Evolutionary conservation across 2,329 filamentous ascomycete genomes (phyloP), one percentile per base, ranked within the genome.

Genomic region (Helotiales sp.): DNA sequence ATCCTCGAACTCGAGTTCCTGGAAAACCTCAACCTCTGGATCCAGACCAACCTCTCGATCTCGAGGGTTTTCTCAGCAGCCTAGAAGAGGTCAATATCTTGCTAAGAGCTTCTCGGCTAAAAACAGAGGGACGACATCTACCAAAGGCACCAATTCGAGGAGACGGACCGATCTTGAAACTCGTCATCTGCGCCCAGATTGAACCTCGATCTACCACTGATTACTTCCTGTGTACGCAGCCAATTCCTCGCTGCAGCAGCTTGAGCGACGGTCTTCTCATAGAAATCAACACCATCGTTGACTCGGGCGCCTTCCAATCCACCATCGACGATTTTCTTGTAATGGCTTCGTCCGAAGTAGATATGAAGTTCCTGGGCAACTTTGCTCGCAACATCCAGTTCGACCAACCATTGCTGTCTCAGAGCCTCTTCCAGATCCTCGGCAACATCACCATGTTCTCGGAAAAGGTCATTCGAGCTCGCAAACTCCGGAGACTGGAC

Each of bases 341-440:
- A 61, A 99, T 98, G 96, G 96, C 96, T 82, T 96, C 94, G 78
- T 96, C 93, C 69, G 93, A 97, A 81, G 93, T 98, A 70, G 96
- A 99, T 80, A 94, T 97, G 82, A 99, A 98, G 82, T 97, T 96
- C 81, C 86, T 99, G 76, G 93, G 93, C 81, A 90, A 89, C 77
- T 90, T 97, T 78, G 95, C 96, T 78, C 91, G 90, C 80, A 86
- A 89, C 69, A 93, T 93, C 73, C 89, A 90, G 77, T 82, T 86
- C 68, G 89, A 92, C 73, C 96, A 95, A 76, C 89, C 92, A 3
- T 84, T 94, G 20, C 86, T 98, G 54, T 92, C 92, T 7, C 86
- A 87, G 22, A 93, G 93, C 78, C 86, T 99, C 55, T 97, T 93
- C 81, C 96, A 96, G 79, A 90, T 98, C 47, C 86, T 98, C 11